Evolutionary conservation across 768 basidiomycete species (phyloP).

Genomic region (Auricularia heimuer): DNA sequence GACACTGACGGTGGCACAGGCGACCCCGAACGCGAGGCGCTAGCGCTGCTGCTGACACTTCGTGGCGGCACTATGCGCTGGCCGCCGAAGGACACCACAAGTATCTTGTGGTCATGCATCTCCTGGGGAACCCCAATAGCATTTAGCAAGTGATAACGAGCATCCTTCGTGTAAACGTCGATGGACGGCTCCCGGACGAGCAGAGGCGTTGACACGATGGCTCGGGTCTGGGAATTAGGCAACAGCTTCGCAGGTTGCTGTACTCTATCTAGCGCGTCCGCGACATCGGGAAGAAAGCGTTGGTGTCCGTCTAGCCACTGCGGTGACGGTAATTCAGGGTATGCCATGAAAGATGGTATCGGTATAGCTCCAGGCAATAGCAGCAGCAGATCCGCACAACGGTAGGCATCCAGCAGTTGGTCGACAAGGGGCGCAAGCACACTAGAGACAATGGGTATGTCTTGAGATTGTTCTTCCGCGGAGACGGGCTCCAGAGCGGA

Average conservation of each 20-base stretch:
- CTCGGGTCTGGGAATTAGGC: conserved; percentile 18
- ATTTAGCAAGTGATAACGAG: conserved; percentile 43
- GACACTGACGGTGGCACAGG: neutral
- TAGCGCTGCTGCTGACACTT: conserved; percentile 18
- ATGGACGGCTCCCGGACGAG: conserved; percentile 52
- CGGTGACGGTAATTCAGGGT: conserved; percentile 48
- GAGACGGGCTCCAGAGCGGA: conserved; percentile 13
- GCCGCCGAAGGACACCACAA: conserved; percentile 75
- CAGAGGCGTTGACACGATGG: conserved; percentile 47
- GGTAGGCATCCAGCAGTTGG: conserved; percentile 56
- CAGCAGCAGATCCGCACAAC: conserved; percentile 59
- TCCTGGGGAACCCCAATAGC: conserved; percentile 49
- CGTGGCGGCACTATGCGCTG: conserved; percentile 56
- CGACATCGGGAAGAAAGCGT: conserved; percentile 40
- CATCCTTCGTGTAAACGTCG: conserved; percentile 41
- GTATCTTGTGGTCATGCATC: conserved; percentile 46
- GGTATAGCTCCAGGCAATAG: conserved; percentile 67
- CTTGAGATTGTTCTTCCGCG: conserved; percentile 29
- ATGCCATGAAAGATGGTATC: conserved; percentile 55
- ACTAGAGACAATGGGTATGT: conserved; percentile 41
- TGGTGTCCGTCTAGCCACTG: conserved; percentile 45
- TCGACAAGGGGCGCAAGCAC: conserved; percentile 50
- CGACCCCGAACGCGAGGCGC: neutral
- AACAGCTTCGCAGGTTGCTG: neutral
- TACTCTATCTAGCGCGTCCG: conserved; percentile 11